Conservation (phyloP, 1,284 basidiomycete species). For the Trametes sp. region DNA sequence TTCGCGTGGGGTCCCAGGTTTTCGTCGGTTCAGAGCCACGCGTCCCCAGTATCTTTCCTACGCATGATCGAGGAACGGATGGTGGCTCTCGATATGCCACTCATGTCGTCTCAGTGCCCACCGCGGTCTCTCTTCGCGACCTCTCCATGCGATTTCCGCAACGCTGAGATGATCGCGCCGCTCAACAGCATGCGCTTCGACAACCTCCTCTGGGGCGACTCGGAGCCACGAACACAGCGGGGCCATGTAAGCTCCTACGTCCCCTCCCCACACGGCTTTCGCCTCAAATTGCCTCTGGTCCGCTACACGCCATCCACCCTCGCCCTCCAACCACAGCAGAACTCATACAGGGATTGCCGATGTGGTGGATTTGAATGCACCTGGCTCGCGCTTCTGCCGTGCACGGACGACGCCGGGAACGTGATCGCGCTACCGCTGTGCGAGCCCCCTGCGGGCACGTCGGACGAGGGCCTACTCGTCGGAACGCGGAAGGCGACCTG, state of each 20-base stretch:
- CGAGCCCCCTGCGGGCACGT: background rate
- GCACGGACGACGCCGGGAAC: background rate
- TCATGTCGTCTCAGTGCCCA: background rate
- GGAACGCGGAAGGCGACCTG: background rate
- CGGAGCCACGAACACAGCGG: background rate
- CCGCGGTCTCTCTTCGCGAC: background rate
- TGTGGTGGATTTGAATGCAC: background rate
- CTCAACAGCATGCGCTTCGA: background rate
- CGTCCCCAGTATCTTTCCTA: conserved; percentile 26
- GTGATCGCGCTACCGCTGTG: background rate
- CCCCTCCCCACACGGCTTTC: background rate
- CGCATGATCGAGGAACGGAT: background rate
- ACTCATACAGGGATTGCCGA: background rate
- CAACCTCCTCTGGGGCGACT: background rate
- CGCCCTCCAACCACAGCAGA: background rate
- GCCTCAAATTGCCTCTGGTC: background rate
- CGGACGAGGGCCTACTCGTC: background rate
- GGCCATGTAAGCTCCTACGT: too few relatives aligned
- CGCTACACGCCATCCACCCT: background rate
- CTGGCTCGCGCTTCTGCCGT: background rate
- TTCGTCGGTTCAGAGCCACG: conserved; percentile 24
- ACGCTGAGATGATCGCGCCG: background rate
- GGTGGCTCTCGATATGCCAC: background rate
- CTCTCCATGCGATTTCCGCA: background rate
- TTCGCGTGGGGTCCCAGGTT: conserved; percentile 11